Base-by-base conservation (phyloP, 768 basidiomycete species). In the Russula foetens region DNA sequence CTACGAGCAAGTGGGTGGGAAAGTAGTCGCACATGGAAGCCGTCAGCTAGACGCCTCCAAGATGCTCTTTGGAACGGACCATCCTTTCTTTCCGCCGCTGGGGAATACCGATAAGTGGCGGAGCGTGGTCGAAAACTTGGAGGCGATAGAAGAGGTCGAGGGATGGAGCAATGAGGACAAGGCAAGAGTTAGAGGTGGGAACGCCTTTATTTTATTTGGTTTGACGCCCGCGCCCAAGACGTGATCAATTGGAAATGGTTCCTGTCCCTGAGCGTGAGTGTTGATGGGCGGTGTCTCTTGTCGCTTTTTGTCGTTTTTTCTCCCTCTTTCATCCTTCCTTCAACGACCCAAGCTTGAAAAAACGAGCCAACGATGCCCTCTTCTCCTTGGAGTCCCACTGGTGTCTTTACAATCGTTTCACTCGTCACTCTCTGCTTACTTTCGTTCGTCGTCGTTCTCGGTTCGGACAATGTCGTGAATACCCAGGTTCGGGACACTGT, bases 81-180 rank as follows among this genome's bases (percentile, higher is more conserved):
- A 93, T 70, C 92, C 90, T 0, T 93, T 93, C 78, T 94, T 94
- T 75, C 92, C 92, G 17, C 92, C 92, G 2, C 77, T 93, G 41
- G 73, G 76, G 62, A 73, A 75, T 49, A 79, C 76, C 46, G 82
- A 84, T 60, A 90, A 84, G 69, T 94, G 92, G 92, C 80, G 75
- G 72, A 91, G 89, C 68, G 92, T 92, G 3, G 82, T 88, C 29
- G 90, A 92, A 66, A 95, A 93, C 71, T 69, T 93, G 58, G 83
- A 87, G 56, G 91, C 92, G 2, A 91, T 94, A 59, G 78, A 83
- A 46, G 75, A 71, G 4, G 86, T 88, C 9, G 71, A 78, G 48
- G 82, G 82, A 9, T 90, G 90, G 80, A 74, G 71, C 23, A 73
- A 79, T 23, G 75, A 69, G 26, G 84, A 88, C 58, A 86, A 82